These are phyloP conservation scores for Fusarium sororula DNA, from an alignment of 2,329 filamentous ascomycete genomes.

Conservation along the genomic window DNA sequence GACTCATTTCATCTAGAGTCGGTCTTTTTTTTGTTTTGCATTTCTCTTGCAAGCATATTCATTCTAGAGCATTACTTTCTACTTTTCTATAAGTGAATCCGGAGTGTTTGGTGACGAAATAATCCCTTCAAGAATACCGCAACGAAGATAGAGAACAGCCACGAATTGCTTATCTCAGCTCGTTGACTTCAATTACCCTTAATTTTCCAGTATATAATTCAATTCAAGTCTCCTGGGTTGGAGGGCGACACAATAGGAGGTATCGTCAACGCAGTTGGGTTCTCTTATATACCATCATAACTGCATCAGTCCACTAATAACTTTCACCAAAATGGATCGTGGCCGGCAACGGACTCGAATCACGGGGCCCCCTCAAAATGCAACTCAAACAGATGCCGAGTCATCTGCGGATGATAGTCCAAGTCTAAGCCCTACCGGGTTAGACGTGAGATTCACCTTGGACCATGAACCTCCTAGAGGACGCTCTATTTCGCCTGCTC, in stretches of 20 bases:
- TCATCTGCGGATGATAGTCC: slow-evolving; percentile 9
- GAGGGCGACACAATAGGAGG: background rate
- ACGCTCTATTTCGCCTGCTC: slow-evolving; percentile 16
- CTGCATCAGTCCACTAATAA: background rate
- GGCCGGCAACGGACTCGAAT: slow-evolving; percentile 6
- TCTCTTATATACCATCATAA: background rate
- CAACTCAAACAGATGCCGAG: slow-evolving; percentile 13
- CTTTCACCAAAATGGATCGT: slow-evolving; percentile 4
- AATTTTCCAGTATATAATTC: background rate
- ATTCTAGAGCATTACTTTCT: background rate
- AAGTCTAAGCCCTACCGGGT: slow-evolving; percentile 37
- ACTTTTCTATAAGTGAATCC: background rate
- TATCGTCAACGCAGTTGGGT: background rate
- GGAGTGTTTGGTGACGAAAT: background rate
- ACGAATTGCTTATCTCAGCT: background rate
- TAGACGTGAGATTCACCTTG: slow-evolving; percentile 18
- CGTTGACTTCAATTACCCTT: background rate
- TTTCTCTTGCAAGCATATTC: background rate
- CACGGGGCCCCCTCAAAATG: background rate
- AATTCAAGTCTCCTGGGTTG: background rate
- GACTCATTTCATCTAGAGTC: background rate
- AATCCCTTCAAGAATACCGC: slow-evolving; percentile 1
- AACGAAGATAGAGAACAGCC: background rate
- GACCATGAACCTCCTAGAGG: background rate
- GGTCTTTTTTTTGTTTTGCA: background rate